phyloP scores from a whole-genome alignment of 352 stramenopile genomes.

The Globisporangium canariense region DNA sequence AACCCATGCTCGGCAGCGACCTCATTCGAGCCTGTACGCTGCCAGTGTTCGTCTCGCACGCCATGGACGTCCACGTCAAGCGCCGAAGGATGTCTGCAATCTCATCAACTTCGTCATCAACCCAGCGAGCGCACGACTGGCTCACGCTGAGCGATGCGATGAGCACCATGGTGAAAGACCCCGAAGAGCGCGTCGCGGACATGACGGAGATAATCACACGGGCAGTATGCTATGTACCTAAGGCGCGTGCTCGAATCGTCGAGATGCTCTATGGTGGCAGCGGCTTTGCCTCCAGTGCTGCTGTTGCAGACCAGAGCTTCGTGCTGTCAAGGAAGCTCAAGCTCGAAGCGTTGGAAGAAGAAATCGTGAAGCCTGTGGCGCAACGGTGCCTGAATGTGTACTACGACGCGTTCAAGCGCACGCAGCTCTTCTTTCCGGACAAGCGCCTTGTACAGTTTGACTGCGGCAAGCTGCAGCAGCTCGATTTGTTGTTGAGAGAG shows the following conservation, averaged over 20 bases:
- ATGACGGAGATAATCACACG: slow-evolving; percentile 50
- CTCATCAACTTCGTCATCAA: neutral
- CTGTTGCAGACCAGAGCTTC: slow-evolving; percentile 12
- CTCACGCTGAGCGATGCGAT: slow-evolving; percentile 35
- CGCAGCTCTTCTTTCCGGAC: slow-evolving; percentile 95
- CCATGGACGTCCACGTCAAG: slow-evolving; percentile 63
- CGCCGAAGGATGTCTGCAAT: slow-evolving; percentile 1
- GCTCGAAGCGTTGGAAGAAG: slow-evolving; percentile 22
- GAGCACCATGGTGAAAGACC: slow-evolving; percentile 41
- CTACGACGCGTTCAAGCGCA: slow-evolving; percentile 66
- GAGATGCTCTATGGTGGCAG: slow-evolving; percentile 36
- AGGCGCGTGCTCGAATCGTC: slow-evolving; percentile 43
- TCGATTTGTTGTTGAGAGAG: slow-evolving; percentile 91
- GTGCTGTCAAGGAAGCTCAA: slow-evolving; percentile 36
- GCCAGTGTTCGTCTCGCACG: slow-evolving; percentile 64
- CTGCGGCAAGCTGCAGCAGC: slow-evolving; percentile 90
- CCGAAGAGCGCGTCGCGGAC: slow-evolving; percentile 38
- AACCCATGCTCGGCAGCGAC: slow-evolving; percentile 48
- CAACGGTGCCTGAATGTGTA: slow-evolving; percentile 38
- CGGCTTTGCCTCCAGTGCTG: slow-evolving; percentile 26
- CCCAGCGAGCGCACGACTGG: slow-evolving; percentile 13
- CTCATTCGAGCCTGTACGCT: slow-evolving; percentile 46
- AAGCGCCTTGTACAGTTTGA: slow-evolving; percentile 98
- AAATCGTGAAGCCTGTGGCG: slow-evolving; percentile 28
- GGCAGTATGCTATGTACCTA: slow-evolving; percentile 73